A percentile compares a stretch with the other conserved stretches of the same genome.
phyloP scores from a whole-genome alignment of 495 filamentous ascomycete genomes.

The Trypethelium eluteriae region DNA sequence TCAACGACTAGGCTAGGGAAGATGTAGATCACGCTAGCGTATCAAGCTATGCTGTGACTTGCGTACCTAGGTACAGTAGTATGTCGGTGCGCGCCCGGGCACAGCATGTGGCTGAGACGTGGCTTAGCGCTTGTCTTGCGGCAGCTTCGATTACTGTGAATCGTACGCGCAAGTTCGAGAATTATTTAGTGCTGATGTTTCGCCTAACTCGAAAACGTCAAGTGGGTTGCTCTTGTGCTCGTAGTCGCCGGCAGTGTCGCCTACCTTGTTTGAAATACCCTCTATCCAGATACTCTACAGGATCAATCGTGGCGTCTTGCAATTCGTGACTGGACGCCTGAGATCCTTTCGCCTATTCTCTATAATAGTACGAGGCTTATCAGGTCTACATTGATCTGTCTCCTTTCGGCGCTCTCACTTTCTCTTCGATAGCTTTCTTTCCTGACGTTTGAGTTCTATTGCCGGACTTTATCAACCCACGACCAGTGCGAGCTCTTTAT shows the following conservation, averaged over 20 bases:
- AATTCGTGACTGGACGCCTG: neutral
- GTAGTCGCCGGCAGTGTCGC: neutral
- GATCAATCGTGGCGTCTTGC: neutral
- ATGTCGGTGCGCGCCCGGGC: neutral
- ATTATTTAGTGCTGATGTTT: neutral
- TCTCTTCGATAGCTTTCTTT: neutral
- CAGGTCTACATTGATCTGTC: neutral
- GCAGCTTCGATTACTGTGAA: neutral
- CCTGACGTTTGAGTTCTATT: neutral
- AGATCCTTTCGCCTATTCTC: neutral
- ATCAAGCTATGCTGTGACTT: neutral
- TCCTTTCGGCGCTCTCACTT: neutral
- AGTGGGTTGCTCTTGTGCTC: neutral
- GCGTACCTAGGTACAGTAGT: neutral
- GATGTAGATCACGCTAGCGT: neutral
- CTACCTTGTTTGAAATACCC: neutral
- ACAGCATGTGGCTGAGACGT: too few relatives aligned
- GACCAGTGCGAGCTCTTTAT: neutral
- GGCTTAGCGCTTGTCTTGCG: neutral
- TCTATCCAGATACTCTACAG: neutral
- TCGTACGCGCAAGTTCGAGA: neutral
- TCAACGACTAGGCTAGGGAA: neutral
- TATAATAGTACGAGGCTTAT: neutral
- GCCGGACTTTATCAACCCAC: neutral
- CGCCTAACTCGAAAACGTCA: constrained; percentile 1